Conservation (phyloP, 805 yeast species). For the Nakazawaea ernobii region DNA sequence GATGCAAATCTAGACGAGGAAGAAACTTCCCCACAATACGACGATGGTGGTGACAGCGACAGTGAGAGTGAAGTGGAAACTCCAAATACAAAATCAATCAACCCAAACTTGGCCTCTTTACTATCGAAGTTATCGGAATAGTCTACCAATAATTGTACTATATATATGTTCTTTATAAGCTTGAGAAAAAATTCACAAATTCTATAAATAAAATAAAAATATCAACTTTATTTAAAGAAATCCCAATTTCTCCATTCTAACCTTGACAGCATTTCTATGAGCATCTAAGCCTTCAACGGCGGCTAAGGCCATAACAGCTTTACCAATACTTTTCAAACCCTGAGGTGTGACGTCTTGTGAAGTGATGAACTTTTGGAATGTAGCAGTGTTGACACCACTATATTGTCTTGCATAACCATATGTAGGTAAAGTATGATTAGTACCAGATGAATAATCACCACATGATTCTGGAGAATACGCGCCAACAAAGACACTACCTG, state of each 20-base stretch:
- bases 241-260: conserved; percentile 83
- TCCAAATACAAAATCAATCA: conserved; percentile 5
- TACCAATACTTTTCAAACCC: conserved; percentile 88
- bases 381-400: conserved; percentile 93
- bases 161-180: too few species aligned
- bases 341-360: conserved; percentile 83
- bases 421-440: conserved; percentile 97
- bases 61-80: conserved; percentile 9
- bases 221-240: conserved; percentile 26
- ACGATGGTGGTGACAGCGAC: conserved; percentile 7
- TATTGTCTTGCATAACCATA: conserved; percentile 98
- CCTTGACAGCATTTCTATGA: conserved; percentile 94
- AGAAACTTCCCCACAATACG: conserved; percentile 13
- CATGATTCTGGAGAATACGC: conserved; percentile 95
- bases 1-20: conserved; percentile 8
- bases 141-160: not conserved
- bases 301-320: conserved; percentile 93
- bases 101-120: conserved; percentile 13
- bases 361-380: conserved; percentile 93
- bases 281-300: conserved; percentile 96
- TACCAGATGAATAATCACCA: conserved; percentile 97
- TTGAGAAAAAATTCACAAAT: not conserved
- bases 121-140: conserved; percentile 13
- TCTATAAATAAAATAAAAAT: not conserved
- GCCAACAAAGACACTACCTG: conserved; percentile 97